These are phyloP conservation scores for Allantophomopsis lycopodina DNA, from an alignment of 2,329 filamentous ascomycete species.

Conservation along the genomic window DNA sequence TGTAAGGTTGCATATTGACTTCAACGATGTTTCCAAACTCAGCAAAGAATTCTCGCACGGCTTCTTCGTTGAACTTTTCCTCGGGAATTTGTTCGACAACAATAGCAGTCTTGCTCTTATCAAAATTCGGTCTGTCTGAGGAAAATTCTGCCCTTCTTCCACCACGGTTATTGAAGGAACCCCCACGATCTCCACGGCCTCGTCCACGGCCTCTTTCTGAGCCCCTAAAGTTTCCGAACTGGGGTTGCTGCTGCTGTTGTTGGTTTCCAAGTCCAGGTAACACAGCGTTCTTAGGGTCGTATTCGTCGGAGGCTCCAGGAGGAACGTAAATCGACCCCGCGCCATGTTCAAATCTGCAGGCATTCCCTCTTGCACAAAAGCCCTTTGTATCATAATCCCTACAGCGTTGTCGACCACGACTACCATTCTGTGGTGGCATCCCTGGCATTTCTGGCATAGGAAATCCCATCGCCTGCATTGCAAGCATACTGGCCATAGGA, in stretches of 20 bases:
- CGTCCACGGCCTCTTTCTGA: slow-evolving; percentile 15
- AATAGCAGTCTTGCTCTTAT: slow-evolving; percentile 51
- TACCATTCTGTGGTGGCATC: slow-evolving; percentile 15
- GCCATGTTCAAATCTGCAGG: slow-evolving; percentile 58
- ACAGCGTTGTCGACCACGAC: slow-evolving; percentile 30
- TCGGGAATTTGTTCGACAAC: slow-evolving; percentile 70
- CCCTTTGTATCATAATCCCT: slow-evolving; percentile 62
- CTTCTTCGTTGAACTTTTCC: slow-evolving; percentile 51
- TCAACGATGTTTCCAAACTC: slow-evolving; percentile 56
- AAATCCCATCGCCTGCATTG: slow-evolving; percentile 43
- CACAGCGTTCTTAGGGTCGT: slow-evolving; percentile 40
- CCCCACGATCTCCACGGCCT: slow-evolving; percentile 14
- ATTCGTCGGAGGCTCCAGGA: slow-evolving; percentile 28
- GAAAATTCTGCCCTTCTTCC: slow-evolving; percentile 41
- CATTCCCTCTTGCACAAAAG: slow-evolving; percentile 52
- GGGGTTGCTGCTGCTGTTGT: slow-evolving; percentile 3
- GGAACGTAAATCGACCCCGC: slow-evolving; percentile 31
- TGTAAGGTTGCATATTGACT: slow-evolving; percentile 51
- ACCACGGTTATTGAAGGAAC: slow-evolving; percentile 8
- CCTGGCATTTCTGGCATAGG: slow-evolving; percentile 29
- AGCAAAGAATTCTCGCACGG: slow-evolving; percentile 54
- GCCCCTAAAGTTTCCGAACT: slow-evolving; percentile 12
- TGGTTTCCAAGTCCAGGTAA: slow-evolving; percentile 20
- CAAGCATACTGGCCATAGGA: slow-evolving; percentile 46
- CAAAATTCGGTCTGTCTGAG: slow-evolving; percentile 44